These are phyloP conservation scores for Lecanicillium sp. DNA, from an alignment of 2,329 filamentous ascomycete species.

Conservation along the genomic window DNA sequence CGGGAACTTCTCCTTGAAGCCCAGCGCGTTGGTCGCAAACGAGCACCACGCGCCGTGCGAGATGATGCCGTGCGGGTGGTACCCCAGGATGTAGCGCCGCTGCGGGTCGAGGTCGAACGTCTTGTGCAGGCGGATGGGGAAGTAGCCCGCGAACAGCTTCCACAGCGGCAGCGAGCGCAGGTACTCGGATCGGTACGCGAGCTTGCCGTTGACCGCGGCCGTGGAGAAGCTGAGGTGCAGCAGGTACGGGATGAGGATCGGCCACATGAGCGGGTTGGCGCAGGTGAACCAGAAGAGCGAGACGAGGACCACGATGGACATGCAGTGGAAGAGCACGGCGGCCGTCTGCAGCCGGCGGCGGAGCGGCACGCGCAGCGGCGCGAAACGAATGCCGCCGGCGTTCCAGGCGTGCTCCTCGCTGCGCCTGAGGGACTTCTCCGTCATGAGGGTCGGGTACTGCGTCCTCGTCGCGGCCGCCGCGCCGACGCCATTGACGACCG, in stretches of 20 bases:
- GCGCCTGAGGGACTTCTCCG: slow-evolving; percentile 1
- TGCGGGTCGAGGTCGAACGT: slow-evolving; percentile 72
- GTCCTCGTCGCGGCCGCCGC: not conserved
- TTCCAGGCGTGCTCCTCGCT: slow-evolving; percentile 25
- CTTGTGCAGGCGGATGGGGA: slow-evolving; percentile 81
- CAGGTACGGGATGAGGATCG: slow-evolving; percentile 67
- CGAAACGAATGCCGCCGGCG: slow-evolving; percentile 66
- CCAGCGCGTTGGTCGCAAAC: slow-evolving; percentile 84
- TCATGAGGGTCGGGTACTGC: slow-evolving; percentile 4
- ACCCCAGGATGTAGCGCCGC: slow-evolving; percentile 93
- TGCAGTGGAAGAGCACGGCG: slow-evolving; percentile 67
- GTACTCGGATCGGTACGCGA: slow-evolving; percentile 68
- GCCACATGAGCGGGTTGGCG: slow-evolving; percentile 89
- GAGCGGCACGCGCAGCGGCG: slow-evolving; percentile 69
- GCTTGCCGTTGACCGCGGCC: slow-evolving; percentile 66
- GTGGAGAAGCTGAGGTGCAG: slow-evolving; percentile 78
- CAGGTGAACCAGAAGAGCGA: slow-evolving; percentile 86
- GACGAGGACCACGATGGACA: slow-evolving; percentile 63
- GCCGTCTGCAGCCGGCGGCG: slow-evolving; percentile 70
- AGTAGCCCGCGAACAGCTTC: slow-evolving; percentile 88
- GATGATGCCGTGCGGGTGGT: slow-evolving; percentile 96
- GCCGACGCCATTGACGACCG: not conserved
- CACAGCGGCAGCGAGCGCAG: slow-evolving; percentile 70
- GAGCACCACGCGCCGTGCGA: slow-evolving; percentile 91
- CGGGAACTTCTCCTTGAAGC: slow-evolving; percentile 81